Conservation (phyloP, 768 basidiomycete species). For the Mycena floridula region DNA sequence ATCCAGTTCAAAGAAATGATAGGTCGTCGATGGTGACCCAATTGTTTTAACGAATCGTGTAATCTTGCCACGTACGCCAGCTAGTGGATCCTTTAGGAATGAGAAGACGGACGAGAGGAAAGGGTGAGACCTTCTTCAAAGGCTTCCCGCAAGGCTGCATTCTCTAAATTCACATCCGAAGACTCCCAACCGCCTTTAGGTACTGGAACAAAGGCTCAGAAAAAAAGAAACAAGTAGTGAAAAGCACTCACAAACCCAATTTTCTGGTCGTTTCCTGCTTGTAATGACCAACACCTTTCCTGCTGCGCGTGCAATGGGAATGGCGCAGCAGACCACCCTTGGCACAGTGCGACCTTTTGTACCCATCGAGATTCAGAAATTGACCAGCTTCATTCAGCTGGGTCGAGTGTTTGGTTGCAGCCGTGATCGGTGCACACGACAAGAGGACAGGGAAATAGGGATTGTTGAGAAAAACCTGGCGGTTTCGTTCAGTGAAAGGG, state of each 20-base stretch:
- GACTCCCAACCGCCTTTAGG: constrained; percentile 93
- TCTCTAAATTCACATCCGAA: constrained; percentile 74
- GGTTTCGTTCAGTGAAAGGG: background rate
- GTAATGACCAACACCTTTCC: constrained; percentile 81
- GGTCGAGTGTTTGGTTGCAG: background rate
- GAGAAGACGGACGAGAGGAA: constrained; percentile 70
- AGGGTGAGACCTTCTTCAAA: constrained; percentile 93
- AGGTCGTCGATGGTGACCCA: constrained; percentile 70
- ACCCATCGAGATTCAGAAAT: constrained; percentile 27
- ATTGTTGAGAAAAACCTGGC: too few species aligned
- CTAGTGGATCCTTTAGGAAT: constrained; percentile 60
- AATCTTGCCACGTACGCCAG: constrained; percentile 83
- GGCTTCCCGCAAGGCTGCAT: constrained; percentile 87
- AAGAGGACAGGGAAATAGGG: too few species aligned
- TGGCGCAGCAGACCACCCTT: constrained; percentile 87
- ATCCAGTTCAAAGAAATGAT: constrained; percentile 90
- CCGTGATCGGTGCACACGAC: background rate
- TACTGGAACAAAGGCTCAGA: constrained; percentile 37
- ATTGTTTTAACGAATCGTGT: constrained; percentile 83
- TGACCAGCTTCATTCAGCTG: background rate
- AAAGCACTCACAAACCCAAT: constrained; percentile 80
- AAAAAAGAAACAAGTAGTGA: background rate
- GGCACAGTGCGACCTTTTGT: constrained; percentile 76
- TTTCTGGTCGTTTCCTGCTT: constrained; percentile 72
- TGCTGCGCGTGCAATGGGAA: constrained; percentile 69